These are phyloP conservation scores for Chondrus crispus DNA, from an alignment of 23 red algal species.

Conservation along the genomic window DNA sequence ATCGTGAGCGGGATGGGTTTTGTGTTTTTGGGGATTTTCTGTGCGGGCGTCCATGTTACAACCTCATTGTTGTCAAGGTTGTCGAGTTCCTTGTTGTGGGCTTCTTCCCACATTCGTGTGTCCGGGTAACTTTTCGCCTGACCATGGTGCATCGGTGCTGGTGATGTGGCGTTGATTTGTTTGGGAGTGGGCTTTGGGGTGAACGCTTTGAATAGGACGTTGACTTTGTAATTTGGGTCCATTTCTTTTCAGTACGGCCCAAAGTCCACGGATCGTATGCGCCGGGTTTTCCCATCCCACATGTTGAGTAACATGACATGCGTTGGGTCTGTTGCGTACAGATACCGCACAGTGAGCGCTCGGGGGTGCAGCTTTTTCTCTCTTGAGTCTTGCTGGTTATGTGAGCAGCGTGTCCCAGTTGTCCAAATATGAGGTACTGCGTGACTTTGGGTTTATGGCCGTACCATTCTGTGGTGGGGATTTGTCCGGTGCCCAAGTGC, in stretches of 20 bases:
- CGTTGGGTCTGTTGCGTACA: neutral
- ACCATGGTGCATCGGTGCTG: neutral
- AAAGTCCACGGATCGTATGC: slow-evolving; percentile 11
- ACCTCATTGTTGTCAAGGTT: neutral
- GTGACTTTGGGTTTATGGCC: neutral
- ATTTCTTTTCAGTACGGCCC: neutral
- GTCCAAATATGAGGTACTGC: neutral
- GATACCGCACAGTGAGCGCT: neutral
- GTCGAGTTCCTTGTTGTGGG: neutral
- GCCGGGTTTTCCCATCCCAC: neutral
- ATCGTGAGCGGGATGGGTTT: neutral
- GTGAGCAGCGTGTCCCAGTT: neutral
- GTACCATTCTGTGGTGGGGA: neutral
- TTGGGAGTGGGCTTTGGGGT: neutral
- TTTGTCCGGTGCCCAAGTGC: neutral
- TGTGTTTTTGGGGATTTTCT: neutral
- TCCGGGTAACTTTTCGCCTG: neutral
- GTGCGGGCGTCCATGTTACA: neutral
- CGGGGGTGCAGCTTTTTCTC: neutral
- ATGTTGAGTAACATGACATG: neutral
- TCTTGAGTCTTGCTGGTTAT: neutral
- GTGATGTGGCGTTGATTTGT: neutral
- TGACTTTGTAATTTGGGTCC: neutral
- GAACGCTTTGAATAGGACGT: neutral
- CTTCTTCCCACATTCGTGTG: neutral